Percentiles rank a stretch among this genome's conserved stretches.
phyloP scores from a whole-genome alignment of 768 basidiomycete genomes.

The Tricholoma bakamatsutake region DNA sequence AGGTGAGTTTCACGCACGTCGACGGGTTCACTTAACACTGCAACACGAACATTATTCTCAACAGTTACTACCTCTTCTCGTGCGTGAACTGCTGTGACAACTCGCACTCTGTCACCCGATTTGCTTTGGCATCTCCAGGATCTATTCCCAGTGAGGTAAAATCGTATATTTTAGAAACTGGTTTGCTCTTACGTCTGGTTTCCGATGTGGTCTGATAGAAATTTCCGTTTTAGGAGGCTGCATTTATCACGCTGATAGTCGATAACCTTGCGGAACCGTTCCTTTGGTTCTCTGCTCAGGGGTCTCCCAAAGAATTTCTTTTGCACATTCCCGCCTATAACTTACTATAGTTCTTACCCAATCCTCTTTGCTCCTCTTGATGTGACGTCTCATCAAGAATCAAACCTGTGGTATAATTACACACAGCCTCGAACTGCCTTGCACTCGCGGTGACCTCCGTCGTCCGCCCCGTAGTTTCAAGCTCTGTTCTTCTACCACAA shows the following conservation, averaged over 20 bases:
- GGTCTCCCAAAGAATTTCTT: no score
- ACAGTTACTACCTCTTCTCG: background rate
- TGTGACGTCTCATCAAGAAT: conserved; percentile 13
- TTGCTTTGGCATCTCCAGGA: background rate
- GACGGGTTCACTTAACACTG: no score
- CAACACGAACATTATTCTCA: no score
- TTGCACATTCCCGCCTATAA: no score
- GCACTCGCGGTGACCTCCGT: background rate
- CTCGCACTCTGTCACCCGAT: background rate
- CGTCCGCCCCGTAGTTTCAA: background rate
- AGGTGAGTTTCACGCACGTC: no score
- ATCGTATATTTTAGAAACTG: no score
- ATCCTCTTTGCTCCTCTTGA: conserved; percentile 9
- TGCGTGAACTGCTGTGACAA: background rate
- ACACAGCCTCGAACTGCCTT: background rate
- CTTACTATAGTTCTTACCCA: background rate
- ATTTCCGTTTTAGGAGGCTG: background rate
- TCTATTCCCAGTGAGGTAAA: background rate
- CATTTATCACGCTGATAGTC: background rate
- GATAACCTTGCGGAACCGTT: background rate
- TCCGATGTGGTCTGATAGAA: background rate
- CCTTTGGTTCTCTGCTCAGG: no score
- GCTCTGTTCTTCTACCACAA: conserved; percentile 5
- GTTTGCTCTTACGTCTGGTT: background rate
- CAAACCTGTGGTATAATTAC: conserved; percentile 7